These are phyloP conservation scores for Paralagenidium karlingii DNA, from an alignment of 352 stramenopile genomes.

Conservation along the genomic window DNA sequence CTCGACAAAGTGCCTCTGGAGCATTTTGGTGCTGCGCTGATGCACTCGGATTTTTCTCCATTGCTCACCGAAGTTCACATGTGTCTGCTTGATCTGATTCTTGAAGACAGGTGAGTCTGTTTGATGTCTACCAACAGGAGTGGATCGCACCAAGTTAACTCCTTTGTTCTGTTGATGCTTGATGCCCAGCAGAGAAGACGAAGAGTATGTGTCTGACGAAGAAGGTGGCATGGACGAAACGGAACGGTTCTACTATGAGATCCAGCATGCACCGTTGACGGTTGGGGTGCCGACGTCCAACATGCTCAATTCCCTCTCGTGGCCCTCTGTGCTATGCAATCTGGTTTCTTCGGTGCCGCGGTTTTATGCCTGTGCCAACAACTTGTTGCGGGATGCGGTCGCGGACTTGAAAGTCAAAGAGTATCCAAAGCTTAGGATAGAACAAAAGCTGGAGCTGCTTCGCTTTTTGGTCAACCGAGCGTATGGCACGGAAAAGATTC, in stretches of 20 bases:
- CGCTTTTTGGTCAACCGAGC: slow-evolving; percentile 49
- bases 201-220: slow-evolving; percentile 80
- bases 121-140: not conserved
- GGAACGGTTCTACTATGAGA: slow-evolving; percentile 70
- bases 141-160: too few relatives aligned
- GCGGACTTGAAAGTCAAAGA: slow-evolving; percentile 24
- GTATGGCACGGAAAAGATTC: slow-evolving; percentile 55
- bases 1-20: slow-evolving; percentile 48
- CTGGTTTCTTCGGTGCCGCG: slow-evolving; percentile 59
- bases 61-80: slow-evolving; percentile 74
- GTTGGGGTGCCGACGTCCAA: slow-evolving; percentile 60
- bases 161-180: too few relatives aligned
- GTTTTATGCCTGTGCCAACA: slow-evolving; percentile 30
- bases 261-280: slow-evolving; percentile 64
- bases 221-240: slow-evolving; percentile 67
- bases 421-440: slow-evolving; percentile 33
- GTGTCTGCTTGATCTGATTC: slow-evolving; percentile 68
- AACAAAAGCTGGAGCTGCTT: slow-evolving; percentile 59
- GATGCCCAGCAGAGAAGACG: slow-evolving; percentile 32
- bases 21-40: slow-evolving; percentile 43
- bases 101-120: slow-evolving; percentile 40
- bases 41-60: slow-evolving; percentile 19
- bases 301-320: slow-evolving; percentile 76
- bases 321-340: slow-evolving; percentile 55
- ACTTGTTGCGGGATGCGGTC: slow-evolving; percentile 30